Evolutionary conservation across 106 monocot genomes (phyloP), one percentile per base, ranked within the genome.

Genomic region (Chionographis japonica): DNA sequence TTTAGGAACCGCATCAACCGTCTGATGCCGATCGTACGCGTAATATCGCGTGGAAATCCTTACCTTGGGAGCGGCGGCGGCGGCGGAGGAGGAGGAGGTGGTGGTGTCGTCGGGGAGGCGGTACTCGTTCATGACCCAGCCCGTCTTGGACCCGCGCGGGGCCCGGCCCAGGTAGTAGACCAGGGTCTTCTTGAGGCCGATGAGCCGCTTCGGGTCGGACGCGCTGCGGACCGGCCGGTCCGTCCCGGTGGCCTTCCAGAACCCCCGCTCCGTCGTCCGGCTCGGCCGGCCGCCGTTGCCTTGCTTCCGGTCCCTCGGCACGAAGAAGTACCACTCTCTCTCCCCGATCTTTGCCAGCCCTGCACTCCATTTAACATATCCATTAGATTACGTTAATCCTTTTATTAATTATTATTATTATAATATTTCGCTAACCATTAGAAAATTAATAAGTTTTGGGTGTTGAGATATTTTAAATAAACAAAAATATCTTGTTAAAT

Each of bases 81-180:
- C 5, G 5, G 46, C 5, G 46, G 5, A 0, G 46, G 5, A 6
- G 5, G 8, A 15, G 15, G 39, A 10, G 17, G 63, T 50, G 62
- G 16, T 13, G 8, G 65, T 7, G 41, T 20, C 2, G 13, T 62
- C 68, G 8, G 86, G 84, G 40, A 95, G 76, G 6, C 94, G 83
- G 75, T 91, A 95, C 72, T 95, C 91, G 62, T 91, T 95, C 91
- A 95, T 95, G 72, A 95, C 77, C 91, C 94, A 95, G 14, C 88
- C 85, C 17, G 94, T 91, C 81, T 77, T 95, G 46, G 65, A 56
- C 15, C 91, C 88, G 1, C 84, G 76, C 0, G 94, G 94, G 7
- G 90, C 91, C 2, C 91, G 80, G 4, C 91, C 94, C 14, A 61
- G 46, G 67, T 91, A 95, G 76, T 74, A 95, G 8, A 91, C 94